Percentiles rank a stretch among this genome's conserved stretches.
These are phyloP conservation scores for Wickerhamomyces silvicola DNA, from an alignment of 805 yeast species.

Conservation along the genomic window DNA sequence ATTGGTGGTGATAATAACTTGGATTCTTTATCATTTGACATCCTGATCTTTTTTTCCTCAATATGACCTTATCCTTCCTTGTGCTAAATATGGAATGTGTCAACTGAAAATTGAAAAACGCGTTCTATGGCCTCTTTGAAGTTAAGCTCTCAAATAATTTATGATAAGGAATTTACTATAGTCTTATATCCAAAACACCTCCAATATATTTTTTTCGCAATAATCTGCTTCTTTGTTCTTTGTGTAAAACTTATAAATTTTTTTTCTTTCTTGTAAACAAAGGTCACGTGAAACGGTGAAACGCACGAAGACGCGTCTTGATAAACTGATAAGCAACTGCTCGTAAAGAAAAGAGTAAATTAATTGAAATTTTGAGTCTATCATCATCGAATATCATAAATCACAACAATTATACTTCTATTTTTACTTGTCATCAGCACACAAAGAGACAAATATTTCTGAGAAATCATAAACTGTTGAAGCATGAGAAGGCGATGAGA, in stretches of 20 bases:
- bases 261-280: constrained; percentile 7
- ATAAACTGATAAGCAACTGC: too few relatives aligned
- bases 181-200: too few relatives aligned
- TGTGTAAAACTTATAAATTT: background rate
- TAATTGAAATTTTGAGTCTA: background rate
- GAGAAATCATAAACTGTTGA: constrained; percentile 84
- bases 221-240: too few relatives aligned
- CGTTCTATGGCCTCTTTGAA: too few relatives aligned
- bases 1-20: constrained; percentile 14
- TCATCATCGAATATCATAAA: background rate
- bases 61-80: too few relatives aligned
- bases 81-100: too few relatives aligned
- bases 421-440: constrained; percentile 74
- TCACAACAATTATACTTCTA: too few relatives aligned
- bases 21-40: background rate
- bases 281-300: constrained; percentile 8
- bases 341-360: background rate
- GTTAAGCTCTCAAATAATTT: too few relatives aligned
- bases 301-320: constrained; percentile 5
- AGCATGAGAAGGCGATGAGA: constrained; percentile 81
- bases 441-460: constrained; percentile 69
- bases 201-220: too few relatives aligned
- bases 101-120: too few relatives aligned
- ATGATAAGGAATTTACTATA: too few relatives aligned
- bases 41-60: too few relatives aligned